Percentiles rank a stretch among this genome's conserved stretches.
phyloP scores from a whole-genome alignment of 140 eudicot species.

The Stevia rebaudiana region DNA sequence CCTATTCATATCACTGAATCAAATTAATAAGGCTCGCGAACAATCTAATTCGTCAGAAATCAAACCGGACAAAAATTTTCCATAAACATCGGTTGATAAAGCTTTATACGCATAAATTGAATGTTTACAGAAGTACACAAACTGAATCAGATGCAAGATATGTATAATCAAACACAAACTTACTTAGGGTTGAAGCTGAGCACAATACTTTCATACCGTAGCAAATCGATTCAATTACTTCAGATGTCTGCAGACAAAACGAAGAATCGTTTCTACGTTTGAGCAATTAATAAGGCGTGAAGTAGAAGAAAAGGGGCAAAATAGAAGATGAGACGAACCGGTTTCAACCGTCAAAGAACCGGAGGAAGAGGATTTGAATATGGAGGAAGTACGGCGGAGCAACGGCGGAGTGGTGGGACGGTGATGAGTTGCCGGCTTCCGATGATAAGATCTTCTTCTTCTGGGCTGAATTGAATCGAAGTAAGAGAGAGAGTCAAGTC shows the following conservation, averaged over 20 bases:
- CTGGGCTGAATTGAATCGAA: background rate
- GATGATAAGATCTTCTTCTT: background rate
- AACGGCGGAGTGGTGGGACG: background rate
- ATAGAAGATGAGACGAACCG: background rate
- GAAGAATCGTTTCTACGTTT: background rate
- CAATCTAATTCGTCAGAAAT: background rate
- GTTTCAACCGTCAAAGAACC: background rate
- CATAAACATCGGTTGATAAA: background rate
- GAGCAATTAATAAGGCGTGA: slow-evolving; percentile 1
- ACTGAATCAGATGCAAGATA: background rate
- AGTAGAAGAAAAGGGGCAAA: background rate
- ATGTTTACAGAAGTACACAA: slow-evolving; percentile 4
- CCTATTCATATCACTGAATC: slow-evolving; percentile 6
- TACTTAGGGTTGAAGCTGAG: slow-evolving; percentile 17
- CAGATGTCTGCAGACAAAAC: background rate
- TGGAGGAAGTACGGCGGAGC: background rate
- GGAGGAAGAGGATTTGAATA: background rate
- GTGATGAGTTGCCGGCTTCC: background rate
- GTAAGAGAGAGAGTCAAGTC: background rate
- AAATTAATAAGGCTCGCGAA: background rate
- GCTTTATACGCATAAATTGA: background rate
- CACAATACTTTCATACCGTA: background rate
- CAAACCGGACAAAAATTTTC: background rate
- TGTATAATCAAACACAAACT: background rate
- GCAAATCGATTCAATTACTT: background rate